Conservation (phyloP, 2,329 filamentous ascomycete species). For the Cytospora piceae region DNA sequence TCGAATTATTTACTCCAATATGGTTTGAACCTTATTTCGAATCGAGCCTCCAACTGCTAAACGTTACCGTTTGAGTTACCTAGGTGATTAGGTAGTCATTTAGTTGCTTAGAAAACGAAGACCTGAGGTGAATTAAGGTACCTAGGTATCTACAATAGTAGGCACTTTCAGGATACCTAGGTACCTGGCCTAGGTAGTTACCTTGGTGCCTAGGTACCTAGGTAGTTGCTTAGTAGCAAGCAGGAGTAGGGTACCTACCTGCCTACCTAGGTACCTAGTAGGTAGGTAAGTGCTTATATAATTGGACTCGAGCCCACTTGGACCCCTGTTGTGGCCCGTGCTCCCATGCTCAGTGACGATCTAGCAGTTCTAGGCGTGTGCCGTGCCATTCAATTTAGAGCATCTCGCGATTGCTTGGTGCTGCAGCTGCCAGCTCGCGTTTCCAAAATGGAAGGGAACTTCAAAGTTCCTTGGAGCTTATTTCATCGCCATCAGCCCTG, state of each 20-base stretch:
- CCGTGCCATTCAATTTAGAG: conserved; percentile 24
- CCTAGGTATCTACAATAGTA: too few relatives aligned
- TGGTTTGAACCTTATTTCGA: too few relatives aligned
- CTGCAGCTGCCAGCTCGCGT: conserved; percentile 12
- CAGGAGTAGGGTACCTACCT: too few relatives aligned
- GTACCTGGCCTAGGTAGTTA: too few relatives aligned
- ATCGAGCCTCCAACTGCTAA: too few relatives aligned
- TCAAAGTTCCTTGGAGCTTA: conserved; percentile 22
- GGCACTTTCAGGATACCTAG: too few relatives aligned
- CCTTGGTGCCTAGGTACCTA: background rate
- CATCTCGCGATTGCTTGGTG: conserved; percentile 14
- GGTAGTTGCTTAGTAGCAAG: too few relatives aligned
- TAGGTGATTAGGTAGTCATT: too few relatives aligned
- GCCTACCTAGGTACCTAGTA: background rate
- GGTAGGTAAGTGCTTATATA: background rate
- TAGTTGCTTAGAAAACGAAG: too few relatives aligned
- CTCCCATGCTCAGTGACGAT: conserved; percentile 18
- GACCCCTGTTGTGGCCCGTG: background rate
- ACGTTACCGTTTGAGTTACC: too few relatives aligned
- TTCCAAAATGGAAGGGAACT: conserved; percentile 21
- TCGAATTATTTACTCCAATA: too few relatives aligned
- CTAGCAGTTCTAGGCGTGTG: conserved; percentile 2
- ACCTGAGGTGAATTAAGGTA: too few relatives aligned
- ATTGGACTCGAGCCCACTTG: background rate
- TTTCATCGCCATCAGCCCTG: conserved; percentile 33